A percentile compares a stretch with the other conserved stretches of the same genome.
These are phyloP conservation scores for Elongisporangium prolatum DNA, from an alignment of 352 stramenopile genomes.

Conservation along the genomic window DNA sequence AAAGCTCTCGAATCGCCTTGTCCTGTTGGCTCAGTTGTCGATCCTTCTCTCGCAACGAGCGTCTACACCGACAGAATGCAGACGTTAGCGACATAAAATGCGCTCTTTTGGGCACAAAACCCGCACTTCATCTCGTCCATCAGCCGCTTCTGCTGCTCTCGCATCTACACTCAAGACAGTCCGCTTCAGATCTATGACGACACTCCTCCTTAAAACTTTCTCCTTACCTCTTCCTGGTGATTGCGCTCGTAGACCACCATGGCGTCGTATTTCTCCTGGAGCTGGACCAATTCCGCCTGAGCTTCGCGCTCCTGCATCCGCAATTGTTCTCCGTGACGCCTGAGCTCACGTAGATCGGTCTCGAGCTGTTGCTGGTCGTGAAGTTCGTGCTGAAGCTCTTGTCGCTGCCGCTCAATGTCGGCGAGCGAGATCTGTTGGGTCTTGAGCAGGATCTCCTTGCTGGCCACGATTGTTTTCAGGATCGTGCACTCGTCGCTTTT, in stretches of 20 bases:
- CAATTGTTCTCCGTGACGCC: conserved; percentile 23
- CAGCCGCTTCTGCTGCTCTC: conserved; percentile 43
- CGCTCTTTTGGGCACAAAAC: background rate
- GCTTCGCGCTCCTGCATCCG: conserved; percentile 22
- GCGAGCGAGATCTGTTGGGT: conserved; percentile 44
- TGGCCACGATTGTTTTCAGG: conserved; percentile 48
- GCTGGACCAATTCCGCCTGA: conserved; percentile 21
- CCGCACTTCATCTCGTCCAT: conserved; percentile 52
- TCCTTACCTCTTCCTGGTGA: conserved; percentile 35
- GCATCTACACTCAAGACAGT: conserved; percentile 16
- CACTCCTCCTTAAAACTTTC: background rate
- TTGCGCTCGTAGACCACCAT: conserved; percentile 34
- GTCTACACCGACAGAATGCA: conserved; percentile 7
- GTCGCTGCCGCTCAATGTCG: conserved; percentile 37
- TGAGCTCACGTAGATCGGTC: conserved; percentile 33
- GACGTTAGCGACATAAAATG: background rate
- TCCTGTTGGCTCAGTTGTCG: conserved; percentile 37
- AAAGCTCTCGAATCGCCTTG: conserved; percentile 36
- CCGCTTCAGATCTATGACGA: background rate
- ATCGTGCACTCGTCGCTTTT: conserved; percentile 39
- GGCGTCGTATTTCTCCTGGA: conserved; percentile 52
- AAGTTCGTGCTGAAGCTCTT: conserved; percentile 31
- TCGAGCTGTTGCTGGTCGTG: conserved; percentile 28
- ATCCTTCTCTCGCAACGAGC: conserved; percentile 46
- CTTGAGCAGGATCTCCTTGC: conserved; percentile 46